Conservation (phyloP, 345 rosid species). For the Trapa incisa region DNA sequence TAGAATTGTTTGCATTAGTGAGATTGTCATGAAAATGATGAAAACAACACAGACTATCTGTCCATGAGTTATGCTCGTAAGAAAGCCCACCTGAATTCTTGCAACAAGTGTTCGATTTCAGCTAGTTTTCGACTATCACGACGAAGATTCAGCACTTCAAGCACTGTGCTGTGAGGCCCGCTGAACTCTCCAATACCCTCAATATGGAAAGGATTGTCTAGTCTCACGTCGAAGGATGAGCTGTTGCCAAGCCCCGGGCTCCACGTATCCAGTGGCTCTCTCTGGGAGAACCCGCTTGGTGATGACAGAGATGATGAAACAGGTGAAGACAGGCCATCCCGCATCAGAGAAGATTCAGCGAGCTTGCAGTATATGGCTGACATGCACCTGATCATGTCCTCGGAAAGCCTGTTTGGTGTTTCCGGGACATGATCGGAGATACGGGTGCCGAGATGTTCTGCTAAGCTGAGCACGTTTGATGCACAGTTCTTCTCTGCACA, state of each 20-base stretch:
- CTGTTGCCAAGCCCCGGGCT: conserved; percentile 73
- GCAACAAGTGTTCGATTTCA: conserved; percentile 64
- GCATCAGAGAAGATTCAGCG: conserved; percentile 57
- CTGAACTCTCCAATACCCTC: conserved; percentile 86
- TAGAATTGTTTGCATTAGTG: conserved; percentile 1
- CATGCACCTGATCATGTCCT: conserved; percentile 94
- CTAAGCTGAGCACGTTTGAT: conserved; percentile 67
- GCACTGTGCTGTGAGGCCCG: conserved; percentile 77
- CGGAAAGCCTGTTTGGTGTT: conserved; percentile 81
- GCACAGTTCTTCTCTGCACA: conserved; percentile 37
- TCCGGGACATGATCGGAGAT: conserved; percentile 89
- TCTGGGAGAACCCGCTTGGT: conserved; percentile 56
- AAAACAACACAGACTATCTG: no score
- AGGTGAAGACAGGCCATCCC: conserved; percentile 61
- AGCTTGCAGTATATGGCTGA: conserved; percentile 81
- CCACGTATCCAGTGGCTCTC: conserved; percentile 63
- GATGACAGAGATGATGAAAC: conserved; percentile 54
- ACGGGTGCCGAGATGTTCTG: conserved; percentile 86
- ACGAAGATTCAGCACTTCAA: conserved; percentile 75
- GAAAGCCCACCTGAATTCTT: conserved; percentile 58
- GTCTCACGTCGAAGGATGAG: conserved; percentile 63
- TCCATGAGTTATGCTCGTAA: no score
- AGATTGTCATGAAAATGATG: not conserved
- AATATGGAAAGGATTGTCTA: conserved; percentile 75
- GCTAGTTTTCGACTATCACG: conserved; percentile 61